A percentile compares a stretch with the other conserved stretches of the same genome.
phyloP scores from a whole-genome alignment of 768 basidiomycete genomes.

The Inosperma sp. region DNA sequence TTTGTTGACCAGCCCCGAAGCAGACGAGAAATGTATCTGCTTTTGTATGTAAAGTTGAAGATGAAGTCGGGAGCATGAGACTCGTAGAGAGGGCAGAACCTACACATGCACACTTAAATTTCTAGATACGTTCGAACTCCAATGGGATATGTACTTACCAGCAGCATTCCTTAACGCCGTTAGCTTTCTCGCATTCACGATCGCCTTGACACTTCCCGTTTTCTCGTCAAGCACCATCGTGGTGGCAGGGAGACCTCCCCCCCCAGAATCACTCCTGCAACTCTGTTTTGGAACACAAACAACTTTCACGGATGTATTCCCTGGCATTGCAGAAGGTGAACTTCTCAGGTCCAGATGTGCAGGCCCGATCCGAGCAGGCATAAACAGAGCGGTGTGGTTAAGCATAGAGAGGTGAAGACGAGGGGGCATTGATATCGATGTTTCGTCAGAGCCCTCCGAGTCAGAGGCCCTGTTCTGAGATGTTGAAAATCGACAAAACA shows the following conservation, averaged over 20 bases:
- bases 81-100: conserved; percentile 66
- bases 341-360: not conserved
- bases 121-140: not conserved
- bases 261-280: conserved; percentile 22
- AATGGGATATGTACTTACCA: conserved; percentile 38
- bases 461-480: too few species aligned
- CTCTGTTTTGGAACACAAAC: conserved; percentile 62
- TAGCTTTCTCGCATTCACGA: conserved; percentile 72
- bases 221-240: conserved; percentile 72
- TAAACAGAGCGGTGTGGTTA: conserved; percentile 66
- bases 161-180: conserved; percentile 83
- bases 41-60: too few species aligned
- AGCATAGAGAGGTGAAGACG: conserved; percentile 51
- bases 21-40: conserved; percentile 49
- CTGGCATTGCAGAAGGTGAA: not conserved
- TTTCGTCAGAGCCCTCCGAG: too few species aligned
- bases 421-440: conserved; percentile 46
- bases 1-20: conserved; percentile 74
- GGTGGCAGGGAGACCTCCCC: conserved; percentile 67
- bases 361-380: conserved; percentile 65
- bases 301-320: conserved; percentile 71
- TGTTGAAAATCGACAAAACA: conserved; percentile 43
- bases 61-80: conserved; percentile 44
- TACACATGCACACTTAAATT: too few species aligned
- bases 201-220: conserved; percentile 63